Conservation (phyloP, 768 basidiomycete genomes). For the Lentinula raphanica region DNA sequence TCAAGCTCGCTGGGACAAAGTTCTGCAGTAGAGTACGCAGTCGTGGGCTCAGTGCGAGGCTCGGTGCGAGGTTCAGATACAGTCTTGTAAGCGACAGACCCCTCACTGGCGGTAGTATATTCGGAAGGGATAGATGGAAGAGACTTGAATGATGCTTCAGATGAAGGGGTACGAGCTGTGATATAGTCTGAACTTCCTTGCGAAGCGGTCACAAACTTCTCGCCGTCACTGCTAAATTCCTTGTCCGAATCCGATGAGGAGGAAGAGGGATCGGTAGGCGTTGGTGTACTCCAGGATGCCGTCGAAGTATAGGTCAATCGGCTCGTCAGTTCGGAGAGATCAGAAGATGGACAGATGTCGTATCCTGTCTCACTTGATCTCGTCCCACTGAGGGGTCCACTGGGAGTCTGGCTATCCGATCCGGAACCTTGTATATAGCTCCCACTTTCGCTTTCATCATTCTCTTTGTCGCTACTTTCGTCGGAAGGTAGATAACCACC, state of each 20-base stretch:
- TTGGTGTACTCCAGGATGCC: conserved; percentile 16
- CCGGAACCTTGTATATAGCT: neutral
- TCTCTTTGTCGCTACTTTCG: conserved; percentile 14
- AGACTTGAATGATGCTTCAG: conserved; percentile 48
- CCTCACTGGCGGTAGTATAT: conserved; percentile 47
- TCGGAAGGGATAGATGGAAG: conserved; percentile 56
- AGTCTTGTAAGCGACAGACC: conserved; percentile 39
- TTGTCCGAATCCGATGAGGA: conserved; percentile 23
- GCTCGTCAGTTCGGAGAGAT: conserved; percentile 37
- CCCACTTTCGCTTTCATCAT: conserved; percentile 17
- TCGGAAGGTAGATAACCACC: conserved; percentile 16
- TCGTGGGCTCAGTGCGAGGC: conserved; percentile 31
- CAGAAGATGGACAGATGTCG: conserved; percentile 49
- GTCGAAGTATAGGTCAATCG: conserved; percentile 23
- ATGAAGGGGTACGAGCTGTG: conserved; percentile 35
- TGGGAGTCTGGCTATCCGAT: neutral
- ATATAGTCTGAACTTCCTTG: conserved; percentile 51
- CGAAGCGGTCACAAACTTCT: conserved; percentile 39
- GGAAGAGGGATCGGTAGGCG: conserved; percentile 30
- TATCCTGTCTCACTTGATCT: conserved; percentile 47
- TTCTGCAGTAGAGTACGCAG: conserved; percentile 48
- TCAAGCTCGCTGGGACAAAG: conserved; percentile 35
- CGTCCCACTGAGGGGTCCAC: conserved; percentile 12
- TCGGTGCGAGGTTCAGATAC: conserved; percentile 43
- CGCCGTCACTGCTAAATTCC: conserved; percentile 27